Percentiles rank a stretch among this genome's conserved stretches.
Evolutionary conservation across 2,329 filamentous ascomycete species (phyloP).

Genomic region (Apiospora kogelbergensis): DNA sequence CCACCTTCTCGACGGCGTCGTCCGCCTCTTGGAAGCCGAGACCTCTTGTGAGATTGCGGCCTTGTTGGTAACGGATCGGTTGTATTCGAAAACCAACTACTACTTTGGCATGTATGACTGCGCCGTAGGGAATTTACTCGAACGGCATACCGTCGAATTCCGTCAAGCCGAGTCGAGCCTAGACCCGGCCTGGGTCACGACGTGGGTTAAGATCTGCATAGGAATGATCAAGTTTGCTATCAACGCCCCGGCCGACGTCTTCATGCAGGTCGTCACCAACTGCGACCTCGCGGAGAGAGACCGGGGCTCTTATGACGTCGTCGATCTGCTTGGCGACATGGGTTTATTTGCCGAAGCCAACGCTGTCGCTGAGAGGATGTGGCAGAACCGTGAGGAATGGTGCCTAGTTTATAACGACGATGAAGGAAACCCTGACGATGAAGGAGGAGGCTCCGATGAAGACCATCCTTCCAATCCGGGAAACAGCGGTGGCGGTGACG

Average conservation of each 20-base stretch:
- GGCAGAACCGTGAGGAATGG: not conserved
- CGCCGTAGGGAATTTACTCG: not conserved
- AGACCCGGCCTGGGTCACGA: constrained; percentile 17
- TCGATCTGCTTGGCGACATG: constrained; percentile 26
- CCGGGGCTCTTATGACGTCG: constrained; percentile 36
- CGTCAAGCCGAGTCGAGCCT: constrained; percentile 19
- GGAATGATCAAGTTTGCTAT: constrained; percentile 25
- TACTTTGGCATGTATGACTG: not conserved
- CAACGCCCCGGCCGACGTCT: constrained; percentile 14
- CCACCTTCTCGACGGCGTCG: not conserved
- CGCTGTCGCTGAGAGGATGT: constrained; percentile 18
- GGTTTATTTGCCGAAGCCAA: constrained; percentile 23
- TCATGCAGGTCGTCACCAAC: constrained; percentile 18
- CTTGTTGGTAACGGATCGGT: not conserved
- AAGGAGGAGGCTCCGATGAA: not conserved
- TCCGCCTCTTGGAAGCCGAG: not conserved
- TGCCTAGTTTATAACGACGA: not conserved
- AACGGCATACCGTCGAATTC: constrained; percentile 23
- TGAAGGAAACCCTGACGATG: not conserved
- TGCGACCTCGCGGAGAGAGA: constrained; percentile 36
- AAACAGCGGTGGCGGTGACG: not conserved
- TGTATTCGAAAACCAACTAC: not conserved
- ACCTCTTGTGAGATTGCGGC: not conserved
- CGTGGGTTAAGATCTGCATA: constrained; percentile 24
- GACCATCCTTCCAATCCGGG: not conserved